phyloP scores from a whole-genome alignment of 75 land plant species.

The Pinus albicaulis region DNA sequence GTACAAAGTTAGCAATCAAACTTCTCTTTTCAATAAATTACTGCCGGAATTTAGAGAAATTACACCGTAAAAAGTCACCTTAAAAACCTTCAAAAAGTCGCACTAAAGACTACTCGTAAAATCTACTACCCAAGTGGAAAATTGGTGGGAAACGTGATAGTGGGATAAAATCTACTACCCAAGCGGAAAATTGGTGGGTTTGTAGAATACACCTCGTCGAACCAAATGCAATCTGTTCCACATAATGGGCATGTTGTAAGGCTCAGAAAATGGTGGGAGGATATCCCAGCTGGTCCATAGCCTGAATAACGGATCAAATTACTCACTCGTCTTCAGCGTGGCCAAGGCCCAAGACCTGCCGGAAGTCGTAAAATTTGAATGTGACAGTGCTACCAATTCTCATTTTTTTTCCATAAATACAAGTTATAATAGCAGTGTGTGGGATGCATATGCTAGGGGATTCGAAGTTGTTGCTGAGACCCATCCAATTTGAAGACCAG shows the following conservation, averaged over 20 bases:
- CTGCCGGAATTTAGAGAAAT: too few species aligned
- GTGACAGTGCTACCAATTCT: conserved; percentile 1
- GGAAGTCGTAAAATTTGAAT: background rate
- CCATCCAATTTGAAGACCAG: too few species aligned
- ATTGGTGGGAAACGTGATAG: conserved; percentile 17
- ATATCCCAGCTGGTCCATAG: background rate
- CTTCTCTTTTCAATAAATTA: too few species aligned
- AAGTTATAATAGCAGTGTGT: too few species aligned
- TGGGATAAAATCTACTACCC: conserved; percentile 4
- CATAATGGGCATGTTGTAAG: conserved; percentile 16
- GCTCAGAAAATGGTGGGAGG: conserved; percentile 20
- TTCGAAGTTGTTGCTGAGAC: background rate
- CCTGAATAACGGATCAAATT: conserved; percentile 23
- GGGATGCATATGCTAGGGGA: conserved; percentile 30
- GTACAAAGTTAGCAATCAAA: too few species aligned
- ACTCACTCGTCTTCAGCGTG: conserved; percentile 12
- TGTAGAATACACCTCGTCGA: conserved; percentile 24
- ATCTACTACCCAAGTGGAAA: too few species aligned
- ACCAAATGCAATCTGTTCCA: conserved; percentile 23
- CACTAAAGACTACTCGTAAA: too few species aligned
- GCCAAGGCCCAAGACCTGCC: conserved; percentile 15
- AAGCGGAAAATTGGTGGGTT: conserved; percentile 15
- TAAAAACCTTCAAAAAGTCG: too few species aligned
- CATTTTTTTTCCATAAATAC: conserved; percentile 17
- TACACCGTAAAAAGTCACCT: too few species aligned